Conservation (phyloP, 495 filamentous ascomycete species). For the Ramalina intermedia region DNA sequence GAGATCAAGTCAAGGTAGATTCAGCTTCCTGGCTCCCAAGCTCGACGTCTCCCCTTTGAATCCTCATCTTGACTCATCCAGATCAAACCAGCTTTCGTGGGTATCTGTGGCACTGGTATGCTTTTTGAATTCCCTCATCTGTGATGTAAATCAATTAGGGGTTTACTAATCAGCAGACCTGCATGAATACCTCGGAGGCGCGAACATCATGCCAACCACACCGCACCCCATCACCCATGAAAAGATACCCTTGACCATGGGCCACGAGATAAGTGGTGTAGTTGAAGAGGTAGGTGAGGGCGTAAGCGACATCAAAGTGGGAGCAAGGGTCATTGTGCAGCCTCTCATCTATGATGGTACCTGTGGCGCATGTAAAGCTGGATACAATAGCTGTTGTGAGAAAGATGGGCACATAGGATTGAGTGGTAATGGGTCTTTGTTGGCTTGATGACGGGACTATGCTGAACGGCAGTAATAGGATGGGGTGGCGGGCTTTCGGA, state of each 20-base stretch:
- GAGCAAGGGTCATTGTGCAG: slow-evolving; percentile 40
- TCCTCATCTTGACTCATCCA: slow-evolving; percentile 5
- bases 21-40: too few species aligned
- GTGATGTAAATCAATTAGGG: not conserved
- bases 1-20: slow-evolving; percentile 27
- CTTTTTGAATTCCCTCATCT: not conserved
- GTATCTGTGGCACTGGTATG: slow-evolving; percentile 42
- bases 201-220: slow-evolving; percentile 35
- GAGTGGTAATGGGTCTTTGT: slow-evolving; percentile 19
- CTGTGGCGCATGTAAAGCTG: slow-evolving; percentile 36
- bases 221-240: slow-evolving; percentile 42
- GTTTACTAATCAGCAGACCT: slow-evolving; percentile 28
- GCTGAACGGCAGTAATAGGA: not conserved
- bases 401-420: slow-evolving; percentile 45
- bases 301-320: slow-evolving; percentile 33
- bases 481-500: slow-evolving; percentile 46
- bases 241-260: slow-evolving; percentile 40
- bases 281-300: slow-evolving; percentile 43
- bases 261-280: slow-evolving; percentile 47
- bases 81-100: slow-evolving; percentile 39
- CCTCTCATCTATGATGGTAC: slow-evolving; percentile 45
- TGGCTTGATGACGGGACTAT: too few species aligned
- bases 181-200: slow-evolving; percentile 45
- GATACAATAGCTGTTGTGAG: slow-evolving; percentile 40
- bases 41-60: not conserved